Percentiles rank a stretch among this genome's conserved stretches.
Evolutionary conservation across 208 protist species (phyloP).

Genomic region (Porcisia deanei): DNA sequence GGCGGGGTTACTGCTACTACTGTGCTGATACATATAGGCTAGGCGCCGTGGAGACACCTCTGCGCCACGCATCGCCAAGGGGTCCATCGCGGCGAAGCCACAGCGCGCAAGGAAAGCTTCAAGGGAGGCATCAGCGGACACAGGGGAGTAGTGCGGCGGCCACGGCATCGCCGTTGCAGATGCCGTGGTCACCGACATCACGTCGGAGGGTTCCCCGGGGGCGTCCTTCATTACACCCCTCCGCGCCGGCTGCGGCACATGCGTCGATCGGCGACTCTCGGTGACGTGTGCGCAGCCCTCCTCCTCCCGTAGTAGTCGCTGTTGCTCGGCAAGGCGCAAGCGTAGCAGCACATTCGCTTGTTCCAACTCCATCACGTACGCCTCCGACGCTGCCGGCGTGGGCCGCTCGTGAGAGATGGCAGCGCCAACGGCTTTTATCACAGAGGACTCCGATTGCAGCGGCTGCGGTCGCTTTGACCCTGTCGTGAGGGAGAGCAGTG

Average conservation of each 20-base stretch:
- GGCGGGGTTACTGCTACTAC: background rate
- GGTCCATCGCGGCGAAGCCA: conserved; percentile 20
- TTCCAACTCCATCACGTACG: conserved; percentile 11
- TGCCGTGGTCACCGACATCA: background rate
- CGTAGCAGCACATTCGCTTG: conserved; percentile 23
- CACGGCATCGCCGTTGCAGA: background rate
- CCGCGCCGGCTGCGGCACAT: background rate
- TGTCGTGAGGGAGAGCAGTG: background rate
- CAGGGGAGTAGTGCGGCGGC: conserved; percentile 22
- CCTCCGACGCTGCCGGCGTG: background rate
- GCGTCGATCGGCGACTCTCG: background rate
- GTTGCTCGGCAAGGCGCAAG: conserved; percentile 14
- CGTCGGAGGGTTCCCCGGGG: background rate
- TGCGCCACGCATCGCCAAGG: background rate
- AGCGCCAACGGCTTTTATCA: background rate
- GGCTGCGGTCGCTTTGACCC: background rate
- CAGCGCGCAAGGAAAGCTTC: conserved; percentile 26
- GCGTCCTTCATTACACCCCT: no score
- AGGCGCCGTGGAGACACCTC: conserved; percentile 1
- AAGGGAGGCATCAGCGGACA: conserved; percentile 2
- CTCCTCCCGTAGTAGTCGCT: background rate
- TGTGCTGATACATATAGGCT: conserved; percentile 4
- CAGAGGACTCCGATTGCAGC: background rate
- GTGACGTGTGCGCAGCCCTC: background rate
- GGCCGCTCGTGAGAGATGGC: background rate